A percentile compares a stretch with the other conserved stretches of the same genome.
Evolutionary conservation across 2,329 filamentous ascomycete genomes (phyloP).

Genomic region (Magnaporthales sp.): DNA sequence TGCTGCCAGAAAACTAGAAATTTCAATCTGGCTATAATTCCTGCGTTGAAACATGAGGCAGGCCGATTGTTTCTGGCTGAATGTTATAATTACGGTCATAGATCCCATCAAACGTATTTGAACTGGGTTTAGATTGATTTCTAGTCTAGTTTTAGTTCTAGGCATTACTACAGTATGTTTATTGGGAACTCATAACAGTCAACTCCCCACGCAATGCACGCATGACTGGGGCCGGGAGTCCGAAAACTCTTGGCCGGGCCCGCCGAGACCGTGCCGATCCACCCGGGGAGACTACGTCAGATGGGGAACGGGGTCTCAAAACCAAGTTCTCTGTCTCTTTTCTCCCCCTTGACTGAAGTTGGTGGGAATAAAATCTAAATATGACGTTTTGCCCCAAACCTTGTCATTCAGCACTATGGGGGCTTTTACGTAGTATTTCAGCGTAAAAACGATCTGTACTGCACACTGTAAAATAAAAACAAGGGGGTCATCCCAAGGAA

Average conservation of each 20-base stretch:
- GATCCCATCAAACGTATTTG: too few relatives aligned
- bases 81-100: too few relatives aligned
- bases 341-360: neutral
- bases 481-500: neutral
- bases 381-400: neutral
- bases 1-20: neutral
- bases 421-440: too few relatives aligned
- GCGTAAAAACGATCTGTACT: too few relatives aligned
- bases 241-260: neutral
- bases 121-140: too few relatives aligned
- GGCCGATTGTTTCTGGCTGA: too few relatives aligned
- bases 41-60: neutral
- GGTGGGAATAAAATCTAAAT: neutral
- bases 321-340: neutral
- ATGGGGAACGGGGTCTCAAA: neutral
- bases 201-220: too few relatives aligned
- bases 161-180: too few relatives aligned
- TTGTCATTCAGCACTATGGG: too few relatives aligned
- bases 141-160: neutral
- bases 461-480: too few relatives aligned
- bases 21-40: neutral
- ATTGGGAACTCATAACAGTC: too few relatives aligned
- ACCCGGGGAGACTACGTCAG: slow-evolving; percentile 1
- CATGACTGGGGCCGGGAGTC: neutral
- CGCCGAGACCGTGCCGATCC: neutral